Evolutionary conservation across 2,329 filamentous ascomycete species (phyloP), one percentile per base, ranked within the genome.

Genomic region (Penicillium sp.): DNA sequence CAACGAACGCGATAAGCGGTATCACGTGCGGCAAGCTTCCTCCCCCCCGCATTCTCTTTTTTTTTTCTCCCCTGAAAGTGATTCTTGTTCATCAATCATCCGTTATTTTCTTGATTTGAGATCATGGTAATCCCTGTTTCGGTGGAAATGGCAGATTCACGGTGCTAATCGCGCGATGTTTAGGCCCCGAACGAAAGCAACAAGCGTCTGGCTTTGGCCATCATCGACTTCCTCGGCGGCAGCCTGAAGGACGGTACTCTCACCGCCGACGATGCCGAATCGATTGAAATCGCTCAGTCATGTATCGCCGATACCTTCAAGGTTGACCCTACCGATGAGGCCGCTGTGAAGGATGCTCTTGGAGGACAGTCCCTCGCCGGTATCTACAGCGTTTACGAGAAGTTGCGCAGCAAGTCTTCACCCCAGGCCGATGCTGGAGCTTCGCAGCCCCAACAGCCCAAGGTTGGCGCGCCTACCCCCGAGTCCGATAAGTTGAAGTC

Each of bases 341-440:
- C 82, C 50, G 86, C 90, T 65, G 79, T 93, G 64, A 78, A 84
- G 61, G 84, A 89, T 62, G 90, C 92, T 62, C 80, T 95, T 61
- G 92, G 91, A 67, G 83, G 86, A 60, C 91, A 97, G 79, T 92
- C 87, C 71, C 86, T 99, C 56, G 81, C 91, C 56, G 86, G 87
- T 73, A 95, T 99, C 77, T 99, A 95, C 81, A 85, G 85, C 69
- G 91, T 96, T 60, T 97, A 96, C 76, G 94, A 99, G 78, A 96
- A 95, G 76, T 83, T 96, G 60, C 92, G 92, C 78, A 82, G 83
- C 54, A 86, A 84, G 71, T 79, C 75, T 1, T 67, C 76, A 10
- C 65, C 74, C 13, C 66, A 79, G 48, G 74, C 80, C 42, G 71
- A 73, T 51, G 66, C 55, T 68, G 69, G 52, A 68, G 72, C 49